Percentiles rank a stretch among this genome's conserved stretches.
Conservation (phyloP, 1,284 basidiomycete species). For the Rhodotorula sp. region DNA sequence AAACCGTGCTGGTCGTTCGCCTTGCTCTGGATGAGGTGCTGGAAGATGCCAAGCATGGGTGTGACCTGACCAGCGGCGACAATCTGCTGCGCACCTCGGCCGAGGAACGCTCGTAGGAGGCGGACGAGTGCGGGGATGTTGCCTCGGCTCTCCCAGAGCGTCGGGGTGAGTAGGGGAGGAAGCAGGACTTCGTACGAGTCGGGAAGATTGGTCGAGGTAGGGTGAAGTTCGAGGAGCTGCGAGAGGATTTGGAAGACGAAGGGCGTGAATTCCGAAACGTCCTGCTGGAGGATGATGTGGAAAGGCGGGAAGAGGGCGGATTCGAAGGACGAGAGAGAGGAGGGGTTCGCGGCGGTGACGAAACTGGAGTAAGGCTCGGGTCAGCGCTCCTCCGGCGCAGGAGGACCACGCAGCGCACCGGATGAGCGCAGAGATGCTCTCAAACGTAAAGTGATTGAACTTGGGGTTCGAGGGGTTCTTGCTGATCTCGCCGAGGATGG, state of each 20-base stretch:
- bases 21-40: conserved; percentile 81
- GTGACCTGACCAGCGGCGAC: conserved; percentile 71
- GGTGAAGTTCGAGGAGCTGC: conserved; percentile 88
- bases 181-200: conserved; percentile 75
- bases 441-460: conserved; percentile 97
- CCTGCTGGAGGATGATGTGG: conserved; percentile 81
- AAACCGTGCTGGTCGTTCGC: conserved; percentile 88
- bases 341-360: conserved; percentile 67
- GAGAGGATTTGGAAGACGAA: conserved; percentile 96
- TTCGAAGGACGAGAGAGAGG: conserved; percentile 74
- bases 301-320: conserved; percentile 74
- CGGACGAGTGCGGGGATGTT: conserved; percentile 91
- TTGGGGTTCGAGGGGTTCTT: conserved; percentile 96
- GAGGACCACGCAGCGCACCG: conserved; percentile 75
- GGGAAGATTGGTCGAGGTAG: conserved; percentile 58
- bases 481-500: conserved; percentile 79
- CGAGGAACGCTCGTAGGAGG: conserved; percentile 79
- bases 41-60: conserved; percentile 81
- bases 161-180: conserved; percentile 78
- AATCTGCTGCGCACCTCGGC: conserved; percentile 68
- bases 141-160: conserved; percentile 92
- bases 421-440: conserved; percentile 88
- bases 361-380: conserved; percentile 58
- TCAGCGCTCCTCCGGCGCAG: conserved; percentile 50
- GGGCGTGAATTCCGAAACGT: conserved; percentile 94